Evolutionary conservation across 805 yeast genomes (phyloP), one percentile per base, ranked within the genome.

Genomic region (Danielia oregonensis): DNA sequence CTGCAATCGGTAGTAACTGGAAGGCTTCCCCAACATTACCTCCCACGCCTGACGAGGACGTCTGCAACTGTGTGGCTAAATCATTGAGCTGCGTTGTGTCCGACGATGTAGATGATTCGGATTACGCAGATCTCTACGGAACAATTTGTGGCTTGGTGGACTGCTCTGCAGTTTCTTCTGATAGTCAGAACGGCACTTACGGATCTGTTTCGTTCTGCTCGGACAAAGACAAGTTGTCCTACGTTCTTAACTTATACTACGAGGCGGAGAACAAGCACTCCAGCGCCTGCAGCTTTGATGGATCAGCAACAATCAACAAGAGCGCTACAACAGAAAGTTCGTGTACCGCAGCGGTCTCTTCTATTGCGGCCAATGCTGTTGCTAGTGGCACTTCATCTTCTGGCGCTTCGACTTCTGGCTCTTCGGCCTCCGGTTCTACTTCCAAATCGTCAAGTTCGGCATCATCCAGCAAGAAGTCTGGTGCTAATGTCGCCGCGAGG

Each of bases 181-280:
- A 82, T 57, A 89, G 86, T 65, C 60, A 73, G 32, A 57, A 67
- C 15, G 93, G 91, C 55, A 50, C 54, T 5, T 84, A 84, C 57
- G 93, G 93, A 59, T 70, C 80, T 18, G 77, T 70, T 63, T 82
- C 91, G 12, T 80, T 72, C 79, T 84, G 93, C 60, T 65, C 76
- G 14, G 59, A 74, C 36, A 75, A 79, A 60, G 83, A 79, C 38
- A 69, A 78, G 64, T 68, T 84, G 49, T 72, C 84, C 24, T 84
- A 71, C 52, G 72, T 78, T 25, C 57, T 84, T 62, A 78, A 82
- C 70, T 56, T 68, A 46, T 83, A 83, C 72, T 79, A 78, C 57
- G 33, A 28, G 40, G 40, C 26, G 16, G 46, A 48, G 17, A 32
- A 30, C 29, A 30, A 30, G 18, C 27, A 36, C 28, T 30, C 38